Evolutionary conservation across 805 yeast species (phyloP).

Genomic region (Metschnikowia kofuensis): DNA sequence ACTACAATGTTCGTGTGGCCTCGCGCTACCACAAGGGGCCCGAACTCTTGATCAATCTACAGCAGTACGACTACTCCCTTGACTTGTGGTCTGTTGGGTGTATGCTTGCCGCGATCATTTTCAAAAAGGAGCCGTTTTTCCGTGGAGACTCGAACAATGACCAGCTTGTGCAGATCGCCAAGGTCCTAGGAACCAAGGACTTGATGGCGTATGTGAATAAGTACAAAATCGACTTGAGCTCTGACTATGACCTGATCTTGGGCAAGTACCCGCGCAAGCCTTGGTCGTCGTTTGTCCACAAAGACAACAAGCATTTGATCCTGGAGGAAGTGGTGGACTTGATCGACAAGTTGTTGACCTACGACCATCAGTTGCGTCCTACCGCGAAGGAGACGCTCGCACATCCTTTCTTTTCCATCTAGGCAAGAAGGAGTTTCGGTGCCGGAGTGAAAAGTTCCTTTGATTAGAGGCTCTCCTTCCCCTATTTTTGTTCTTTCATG

Average conservation of each 20-base stretch:
- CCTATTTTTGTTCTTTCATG: too few relatives aligned
- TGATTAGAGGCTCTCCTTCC: too few relatives aligned
- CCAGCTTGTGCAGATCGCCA: slow-evolving; percentile 84
- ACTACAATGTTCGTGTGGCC: slow-evolving; percentile 91
- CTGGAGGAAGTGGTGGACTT: slow-evolving; percentile 72
- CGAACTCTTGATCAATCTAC: slow-evolving; percentile 79
- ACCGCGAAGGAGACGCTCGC: slow-evolving; percentile 88
- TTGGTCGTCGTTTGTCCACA: slow-evolving; percentile 78
- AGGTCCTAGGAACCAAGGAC: slow-evolving; percentile 84
- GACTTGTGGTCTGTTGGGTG: slow-evolving; percentile 96
- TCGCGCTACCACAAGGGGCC: slow-evolving; percentile 94
- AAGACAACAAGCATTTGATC: slow-evolving; percentile 64
- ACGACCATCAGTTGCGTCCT: slow-evolving; percentile 84
- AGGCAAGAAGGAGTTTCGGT: not conserved
- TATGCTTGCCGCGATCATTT: slow-evolving; percentile 85
- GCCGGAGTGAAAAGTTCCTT: too few relatives aligned
- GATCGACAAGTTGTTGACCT: slow-evolving; percentile 72
- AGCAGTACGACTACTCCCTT: slow-evolving; percentile 85
- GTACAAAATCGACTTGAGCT: slow-evolving; percentile 67
- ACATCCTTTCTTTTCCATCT: slow-evolving; percentile 45
- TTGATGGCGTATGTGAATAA: slow-evolving; percentile 64
- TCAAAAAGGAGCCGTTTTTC: slow-evolving; percentile 89
- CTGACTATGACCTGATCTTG: slow-evolving; percentile 70
- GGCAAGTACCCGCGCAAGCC: slow-evolving; percentile 74
- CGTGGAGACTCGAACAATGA: slow-evolving; percentile 89